Percentiles rank a stretch among this genome's conserved stretches.
Evolutionary conservation across 805 yeast genomes (phyloP).

Genomic region (Pichia sporocuriosa): DNA sequence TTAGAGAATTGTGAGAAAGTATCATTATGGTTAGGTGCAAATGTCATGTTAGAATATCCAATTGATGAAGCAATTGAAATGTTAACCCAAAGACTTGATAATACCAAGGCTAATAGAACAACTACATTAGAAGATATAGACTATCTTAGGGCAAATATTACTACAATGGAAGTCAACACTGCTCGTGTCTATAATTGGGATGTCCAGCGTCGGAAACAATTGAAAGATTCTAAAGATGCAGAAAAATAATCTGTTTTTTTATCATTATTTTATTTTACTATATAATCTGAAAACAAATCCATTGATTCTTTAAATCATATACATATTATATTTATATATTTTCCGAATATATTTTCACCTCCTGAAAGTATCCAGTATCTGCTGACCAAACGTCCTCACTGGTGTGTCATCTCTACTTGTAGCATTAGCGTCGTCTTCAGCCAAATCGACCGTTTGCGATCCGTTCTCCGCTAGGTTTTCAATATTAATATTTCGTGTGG

Average conservation of each 20-base stretch:
- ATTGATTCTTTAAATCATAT: no score
- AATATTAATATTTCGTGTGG: slow-evolving; percentile 11
- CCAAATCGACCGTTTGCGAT: slow-evolving; percentile 5
- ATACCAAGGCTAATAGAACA: slow-evolving; percentile 52
- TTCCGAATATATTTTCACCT: slow-evolving; percentile 13
- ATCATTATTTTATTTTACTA: no score
- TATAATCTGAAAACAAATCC: no score
- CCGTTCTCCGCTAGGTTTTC: slow-evolving; percentile 16
- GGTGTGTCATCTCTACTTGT: slow-evolving; percentile 48
- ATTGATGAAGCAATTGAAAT: slow-evolving; percentile 78
- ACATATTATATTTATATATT: no score
- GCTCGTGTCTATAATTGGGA: slow-evolving; percentile 90
- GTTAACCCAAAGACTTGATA: slow-evolving; percentile 51
- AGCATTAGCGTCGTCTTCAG: not conserved
- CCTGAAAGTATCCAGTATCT: slow-evolving; percentile 54
- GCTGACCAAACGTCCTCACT: slow-evolving; percentile 54
- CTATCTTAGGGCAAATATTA: slow-evolving; percentile 78
- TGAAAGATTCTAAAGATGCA: slow-evolving; percentile 20
- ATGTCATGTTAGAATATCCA: slow-evolving; percentile 93
- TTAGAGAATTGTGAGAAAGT: slow-evolving; percentile 53
- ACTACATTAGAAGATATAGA: slow-evolving; percentile 79
- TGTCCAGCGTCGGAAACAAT: slow-evolving; percentile 61
- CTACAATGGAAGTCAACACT: slow-evolving; percentile 96
- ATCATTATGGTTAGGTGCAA: slow-evolving; percentile 95
- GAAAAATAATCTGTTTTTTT: no score